These are phyloP conservation scores for Amanita molliuscula DNA, from an alignment of 768 basidiomycete species.

Conservation along the genomic window DNA sequence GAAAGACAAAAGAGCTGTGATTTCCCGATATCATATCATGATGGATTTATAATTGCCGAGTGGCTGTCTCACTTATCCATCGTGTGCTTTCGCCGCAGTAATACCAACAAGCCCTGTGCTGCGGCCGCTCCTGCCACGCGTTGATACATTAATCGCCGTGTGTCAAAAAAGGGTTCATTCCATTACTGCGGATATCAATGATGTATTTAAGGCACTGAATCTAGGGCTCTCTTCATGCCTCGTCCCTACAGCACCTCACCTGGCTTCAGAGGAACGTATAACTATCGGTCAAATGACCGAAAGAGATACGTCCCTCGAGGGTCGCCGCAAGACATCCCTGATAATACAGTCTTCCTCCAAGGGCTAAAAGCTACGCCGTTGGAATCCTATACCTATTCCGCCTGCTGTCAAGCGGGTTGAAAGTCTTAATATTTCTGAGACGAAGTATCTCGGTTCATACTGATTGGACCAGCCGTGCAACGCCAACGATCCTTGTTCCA, in stretches of 20 bases:
- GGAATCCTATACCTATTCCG: not conserved
- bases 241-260: not conserved
- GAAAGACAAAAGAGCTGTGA: not conserved
- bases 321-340: not conserved
- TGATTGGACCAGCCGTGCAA: constrained; percentile 34
- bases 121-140: not conserved
- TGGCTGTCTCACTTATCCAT: no score
- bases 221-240: not conserved
- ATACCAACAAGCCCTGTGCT: not conserved
- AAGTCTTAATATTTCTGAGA: not conserved
- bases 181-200: not conserved
- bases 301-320: constrained; percentile 2
- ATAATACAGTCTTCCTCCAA: not conserved
- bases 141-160: not conserved
- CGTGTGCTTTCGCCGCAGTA: not conserved
- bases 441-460: constrained; percentile 33
- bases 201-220: not conserved
- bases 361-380: not conserved
- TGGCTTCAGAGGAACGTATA: constrained; percentile 3
- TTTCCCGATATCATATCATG: not conserved
- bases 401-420: not conserved
- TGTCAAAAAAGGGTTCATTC: not conserved
- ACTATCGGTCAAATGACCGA: not conserved
- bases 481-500: constrained; percentile 43
- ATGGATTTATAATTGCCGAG: not conserved